Conservation (phyloP, 2,329 filamentous ascomycete species). For the Acephala macrosclerotiorum region DNA sequence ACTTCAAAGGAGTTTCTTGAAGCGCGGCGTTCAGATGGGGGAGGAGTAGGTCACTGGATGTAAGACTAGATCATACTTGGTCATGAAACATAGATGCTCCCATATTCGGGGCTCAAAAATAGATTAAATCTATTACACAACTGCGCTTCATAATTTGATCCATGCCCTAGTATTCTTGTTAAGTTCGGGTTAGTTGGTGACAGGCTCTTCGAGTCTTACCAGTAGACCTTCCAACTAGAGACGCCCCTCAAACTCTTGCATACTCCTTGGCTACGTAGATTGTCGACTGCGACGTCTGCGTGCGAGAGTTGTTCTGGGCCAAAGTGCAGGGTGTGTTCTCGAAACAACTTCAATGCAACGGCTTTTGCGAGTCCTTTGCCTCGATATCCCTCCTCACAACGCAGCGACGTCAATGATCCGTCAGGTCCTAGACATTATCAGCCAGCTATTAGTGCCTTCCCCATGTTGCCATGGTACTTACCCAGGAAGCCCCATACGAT, state of each 20-base stretch:
- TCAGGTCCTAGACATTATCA: conserved; percentile 57
- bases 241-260: conserved; percentile 59
- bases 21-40: conserved; percentile 32
- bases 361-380: conserved; percentile 69
- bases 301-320: conserved; percentile 60
- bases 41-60: not conserved
- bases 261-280: conserved; percentile 66
- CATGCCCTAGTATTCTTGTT: not conserved
- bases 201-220: conserved; percentile 52
- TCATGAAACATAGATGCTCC: not conserved
- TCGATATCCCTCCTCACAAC: conserved; percentile 67
- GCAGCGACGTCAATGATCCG: conserved; percentile 65
- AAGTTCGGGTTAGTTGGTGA: not conserved
- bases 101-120: no score
- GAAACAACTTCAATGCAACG: conserved; percentile 64
- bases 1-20: conserved; percentile 12
- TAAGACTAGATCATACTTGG: conserved; percentile 5
- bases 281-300: conserved; percentile 70
- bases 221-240: conserved; percentile 64
- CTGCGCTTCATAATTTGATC: conserved; percentile 12
- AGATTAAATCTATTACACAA: no score
- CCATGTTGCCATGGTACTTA: not conserved
- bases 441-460: not conserved
- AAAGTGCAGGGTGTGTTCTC: conserved; percentile 54
- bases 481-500: conserved; percentile 69